These are phyloP conservation scores for Phytophthora europaea DNA, from an alignment of 352 stramenopile species.

Conservation along the genomic window DNA sequence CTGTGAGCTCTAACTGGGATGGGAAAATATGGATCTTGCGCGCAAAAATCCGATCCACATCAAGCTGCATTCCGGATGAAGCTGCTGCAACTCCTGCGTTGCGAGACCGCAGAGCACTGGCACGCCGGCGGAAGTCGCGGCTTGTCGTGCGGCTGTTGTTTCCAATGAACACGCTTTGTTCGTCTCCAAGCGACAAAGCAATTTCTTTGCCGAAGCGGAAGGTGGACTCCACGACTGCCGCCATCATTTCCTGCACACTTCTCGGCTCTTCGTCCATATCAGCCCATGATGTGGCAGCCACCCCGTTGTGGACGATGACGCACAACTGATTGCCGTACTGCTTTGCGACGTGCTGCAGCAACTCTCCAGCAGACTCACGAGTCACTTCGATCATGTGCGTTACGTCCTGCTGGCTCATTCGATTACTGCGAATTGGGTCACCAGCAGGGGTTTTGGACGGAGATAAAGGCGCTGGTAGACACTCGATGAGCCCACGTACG, in stretches of 20 bases:
- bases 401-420: constrained; percentile 60
- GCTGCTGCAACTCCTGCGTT: constrained; percentile 43
- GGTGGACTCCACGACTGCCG: constrained; percentile 63
- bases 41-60: constrained; percentile 89
- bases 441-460: constrained; percentile 21
- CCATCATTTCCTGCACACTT: constrained; percentile 74
- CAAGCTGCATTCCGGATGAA: constrained; percentile 68
- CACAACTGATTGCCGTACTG: constrained; percentile 72
- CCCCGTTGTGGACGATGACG: constrained; percentile 47
- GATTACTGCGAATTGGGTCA: constrained; percentile 26
- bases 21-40: constrained; percentile 79
- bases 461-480: constrained; percentile 50
- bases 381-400: constrained; percentile 84
- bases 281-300: constrained; percentile 58
- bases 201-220: constrained; percentile 72
- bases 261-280: constrained; percentile 76
- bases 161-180: constrained; percentile 60
- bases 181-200: constrained; percentile 67
- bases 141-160: constrained; percentile 58
- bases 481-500: constrained; percentile 77
- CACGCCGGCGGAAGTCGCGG: constrained; percentile 72
- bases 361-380: constrained; percentile 60
- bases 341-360: constrained; percentile 73
- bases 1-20: constrained; percentile 52
- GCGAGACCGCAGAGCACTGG: constrained; percentile 65